A percentile compares a stretch with the other conserved stretches of the same genome.
phyloP scores from a whole-genome alignment of 805 yeast species.

The Maudiozyma bulderi region DNA sequence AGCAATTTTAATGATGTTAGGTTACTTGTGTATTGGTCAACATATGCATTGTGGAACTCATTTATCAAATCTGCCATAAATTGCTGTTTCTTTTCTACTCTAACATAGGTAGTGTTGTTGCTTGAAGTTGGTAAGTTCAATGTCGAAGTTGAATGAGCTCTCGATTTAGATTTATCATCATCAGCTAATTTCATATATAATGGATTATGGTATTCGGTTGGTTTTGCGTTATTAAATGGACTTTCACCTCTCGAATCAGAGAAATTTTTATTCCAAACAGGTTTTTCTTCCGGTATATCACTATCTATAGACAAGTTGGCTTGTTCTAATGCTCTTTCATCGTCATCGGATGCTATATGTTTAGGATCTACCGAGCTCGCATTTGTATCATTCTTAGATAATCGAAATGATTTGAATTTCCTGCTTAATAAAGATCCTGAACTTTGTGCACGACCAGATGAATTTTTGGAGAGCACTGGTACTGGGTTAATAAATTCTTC shows the following conservation, averaged over 20 bases:
- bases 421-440: slow-evolving; percentile 23
- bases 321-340: background rate
- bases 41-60: slow-evolving; percentile 19
- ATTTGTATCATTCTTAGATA: slow-evolving; percentile 2
- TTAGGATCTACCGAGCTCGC: slow-evolving; percentile 3
- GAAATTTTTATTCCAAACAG: background rate
- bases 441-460: slow-evolving; percentile 13
- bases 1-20: slow-evolving; percentile 21
- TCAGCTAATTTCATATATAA: background rate
- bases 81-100: slow-evolving; percentile 5
- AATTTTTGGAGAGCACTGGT: slow-evolving; percentile 1
- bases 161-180: background rate
- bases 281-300: background rate
- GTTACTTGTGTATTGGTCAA: slow-evolving; percentile 14
- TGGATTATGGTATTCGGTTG: background rate
- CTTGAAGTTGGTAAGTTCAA: background rate
- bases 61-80: slow-evolving; percentile 21
- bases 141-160: slow-evolving; percentile 1
- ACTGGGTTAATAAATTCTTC: background rate
- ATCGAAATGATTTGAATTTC: slow-evolving; percentile 18
- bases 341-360: slow-evolving; percentile 2
- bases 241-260: background rate
- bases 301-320: background rate
- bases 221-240: background rate
- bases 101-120: background rate